Conservation (phyloP, 2,329 filamentous ascomycete genomes). For the Ascosphaera acerosa region DNA sequence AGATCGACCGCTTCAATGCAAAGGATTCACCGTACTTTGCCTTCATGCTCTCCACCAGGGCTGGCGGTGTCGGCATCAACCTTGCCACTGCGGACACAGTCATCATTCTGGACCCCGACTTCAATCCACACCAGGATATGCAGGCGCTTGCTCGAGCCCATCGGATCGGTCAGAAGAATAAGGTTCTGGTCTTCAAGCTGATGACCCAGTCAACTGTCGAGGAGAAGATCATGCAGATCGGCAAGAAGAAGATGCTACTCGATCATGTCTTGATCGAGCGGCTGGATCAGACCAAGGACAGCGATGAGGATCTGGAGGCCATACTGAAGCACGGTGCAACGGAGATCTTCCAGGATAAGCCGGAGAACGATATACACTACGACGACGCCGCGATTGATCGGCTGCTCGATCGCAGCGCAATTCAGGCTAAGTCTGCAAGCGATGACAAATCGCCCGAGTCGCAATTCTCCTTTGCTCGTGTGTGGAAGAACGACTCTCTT, state of each 20-base stretch:
- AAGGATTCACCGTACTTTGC: constrained; percentile 62
- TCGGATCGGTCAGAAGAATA: constrained; percentile 86
- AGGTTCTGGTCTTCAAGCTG: constrained; percentile 83
- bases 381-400: constrained; percentile 64
- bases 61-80: constrained; percentile 93
- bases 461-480: constrained; percentile 68
- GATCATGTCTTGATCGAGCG: constrained; percentile 87
- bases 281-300: constrained; percentile 64
- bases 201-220: constrained; percentile 76
- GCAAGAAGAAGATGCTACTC: constrained; percentile 82
- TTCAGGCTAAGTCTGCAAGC: constrained; percentile 42
- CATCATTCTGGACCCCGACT: constrained; percentile 90
- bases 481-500: constrained; percentile 73
- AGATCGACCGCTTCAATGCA: constrained; percentile 83
- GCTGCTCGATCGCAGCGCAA: constrained; percentile 62
- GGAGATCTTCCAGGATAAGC: constrained; percentile 57
- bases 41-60: constrained; percentile 78
- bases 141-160: constrained; percentile 87
- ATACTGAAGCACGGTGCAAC: constrained; percentile 72
- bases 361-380: constrained; percentile 48
- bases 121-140: constrained; percentile 94
- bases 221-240: constrained; percentile 90
- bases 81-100: constrained; percentile 91
- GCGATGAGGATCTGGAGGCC: constrained; percentile 55
- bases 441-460: constrained; percentile 44